Evolutionary conservation across 2,329 filamentous ascomycete genomes (phyloP).

Genomic region (Aspergillus ruber): DNA sequence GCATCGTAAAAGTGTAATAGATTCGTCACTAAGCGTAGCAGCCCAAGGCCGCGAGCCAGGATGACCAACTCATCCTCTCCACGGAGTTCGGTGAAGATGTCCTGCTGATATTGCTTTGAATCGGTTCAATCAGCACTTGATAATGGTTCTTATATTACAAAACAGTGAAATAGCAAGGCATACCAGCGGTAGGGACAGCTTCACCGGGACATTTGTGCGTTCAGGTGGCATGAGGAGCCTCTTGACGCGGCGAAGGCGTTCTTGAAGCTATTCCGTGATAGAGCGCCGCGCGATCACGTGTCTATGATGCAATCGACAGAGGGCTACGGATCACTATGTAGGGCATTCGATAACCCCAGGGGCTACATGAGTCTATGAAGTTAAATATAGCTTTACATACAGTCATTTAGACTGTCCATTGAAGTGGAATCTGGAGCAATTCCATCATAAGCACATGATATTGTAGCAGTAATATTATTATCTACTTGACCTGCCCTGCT

Average conservation of each 20-base stretch:
- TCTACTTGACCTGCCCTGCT: too few species aligned
- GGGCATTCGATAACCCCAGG: too few species aligned
- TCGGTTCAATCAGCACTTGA: constrained; percentile 10
- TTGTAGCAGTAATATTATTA: too few species aligned
- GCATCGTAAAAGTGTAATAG: constrained; percentile 95
- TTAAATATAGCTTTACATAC: too few species aligned
- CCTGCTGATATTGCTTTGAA: constrained; percentile 75
- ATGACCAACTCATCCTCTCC: constrained; percentile 90
- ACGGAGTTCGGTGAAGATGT: constrained; percentile 84
- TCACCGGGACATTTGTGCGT: constrained; percentile 47
- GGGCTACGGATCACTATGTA: neutral
- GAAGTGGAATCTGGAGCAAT: too few species aligned
- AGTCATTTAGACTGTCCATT: too few species aligned
- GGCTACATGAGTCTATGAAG: too few species aligned
- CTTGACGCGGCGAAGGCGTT: constrained; percentile 10
- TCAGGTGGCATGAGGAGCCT: constrained; percentile 38
- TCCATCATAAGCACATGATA: too few species aligned
- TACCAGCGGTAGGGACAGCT: constrained; percentile 58
- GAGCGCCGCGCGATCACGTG: constrained; percentile 16
- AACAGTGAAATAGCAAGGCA: constrained; percentile 5
- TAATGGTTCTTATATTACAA: neutral
- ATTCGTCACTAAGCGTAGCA: constrained; percentile 90
- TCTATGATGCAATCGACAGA: constrained; percentile 11
- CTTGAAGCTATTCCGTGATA: constrained; percentile 7
- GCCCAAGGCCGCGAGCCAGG: constrained; percentile 82